phyloP scores from a whole-genome alignment of 129 eudicot species.

The Chrysanthemum seticuspe region DNA sequence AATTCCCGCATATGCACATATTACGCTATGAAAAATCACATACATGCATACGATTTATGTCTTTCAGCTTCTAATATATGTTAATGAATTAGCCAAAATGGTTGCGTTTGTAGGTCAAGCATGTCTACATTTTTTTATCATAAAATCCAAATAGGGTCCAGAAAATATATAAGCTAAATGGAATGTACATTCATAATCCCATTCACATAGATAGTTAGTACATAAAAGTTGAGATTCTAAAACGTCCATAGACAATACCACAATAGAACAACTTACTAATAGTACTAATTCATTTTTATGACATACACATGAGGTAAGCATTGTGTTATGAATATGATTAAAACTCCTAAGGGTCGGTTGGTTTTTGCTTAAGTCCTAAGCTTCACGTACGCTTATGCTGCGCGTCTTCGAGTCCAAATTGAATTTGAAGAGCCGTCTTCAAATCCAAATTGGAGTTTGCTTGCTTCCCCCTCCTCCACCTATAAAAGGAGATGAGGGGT shows the following conservation, averaged over 20 bases:
- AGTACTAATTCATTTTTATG: slow-evolving; percentile 9
- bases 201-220: neutral
- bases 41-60: neutral
- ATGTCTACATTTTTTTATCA: too few relatives aligned
- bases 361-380: too few relatives aligned
- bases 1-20: slow-evolving; percentile 4
- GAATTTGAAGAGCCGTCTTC: too few relatives aligned
- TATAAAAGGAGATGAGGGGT: too few relatives aligned
- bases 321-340: too few relatives aligned
- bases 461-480: too few relatives aligned
- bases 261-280: neutral
- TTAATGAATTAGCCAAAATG: neutral
- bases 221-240: slow-evolving; percentile 1
- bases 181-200: too few relatives aligned
- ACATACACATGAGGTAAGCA: slow-evolving; percentile 23
- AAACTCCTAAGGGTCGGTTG: too few relatives aligned
- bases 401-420: too few relatives aligned
- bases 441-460: too few relatives aligned
- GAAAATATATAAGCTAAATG: neutral
- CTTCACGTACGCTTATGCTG: too few relatives aligned
- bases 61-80: neutral
- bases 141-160: neutral
- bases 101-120: too few relatives aligned
- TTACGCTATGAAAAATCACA: slow-evolving; percentile 8
- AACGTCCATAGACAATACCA: neutral